Evolutionary conservation across 768 basidiomycete species (phyloP).

Genomic region (Daedaleopsis sinensis): DNA sequence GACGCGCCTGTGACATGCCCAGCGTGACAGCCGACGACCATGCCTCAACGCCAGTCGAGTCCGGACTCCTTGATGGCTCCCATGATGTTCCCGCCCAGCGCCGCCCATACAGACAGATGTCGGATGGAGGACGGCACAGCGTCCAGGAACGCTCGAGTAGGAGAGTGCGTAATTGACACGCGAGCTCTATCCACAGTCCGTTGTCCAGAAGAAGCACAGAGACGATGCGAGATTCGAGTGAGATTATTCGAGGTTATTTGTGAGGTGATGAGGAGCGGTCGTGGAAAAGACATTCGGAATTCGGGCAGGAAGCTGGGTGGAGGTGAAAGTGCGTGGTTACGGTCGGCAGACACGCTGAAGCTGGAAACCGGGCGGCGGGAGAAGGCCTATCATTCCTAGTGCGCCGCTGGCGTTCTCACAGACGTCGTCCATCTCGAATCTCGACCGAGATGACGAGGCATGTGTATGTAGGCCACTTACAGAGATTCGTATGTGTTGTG

Average conservation of each 20-base stretch:
- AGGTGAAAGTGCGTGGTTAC: not conserved
- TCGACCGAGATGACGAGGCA: no score
- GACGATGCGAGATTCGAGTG: not conserved
- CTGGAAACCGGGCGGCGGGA: not conserved
- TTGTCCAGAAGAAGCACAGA: not conserved
- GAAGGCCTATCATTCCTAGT: no score
- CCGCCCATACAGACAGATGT: not conserved
- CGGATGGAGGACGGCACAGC: not conserved
- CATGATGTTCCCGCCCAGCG: not conserved
- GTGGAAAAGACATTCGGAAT: not conserved
- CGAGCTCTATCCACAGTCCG: not conserved
- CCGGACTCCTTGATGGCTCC: not conserved
- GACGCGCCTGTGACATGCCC: constrained; percentile 7
- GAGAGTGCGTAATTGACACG: not conserved
- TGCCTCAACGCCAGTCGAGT: no score
- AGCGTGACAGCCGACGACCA: constrained; percentile 7
- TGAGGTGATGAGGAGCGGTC: not conserved
- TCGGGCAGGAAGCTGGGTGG: not conserved
- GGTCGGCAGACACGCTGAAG: not conserved
- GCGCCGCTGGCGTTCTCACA: no score
- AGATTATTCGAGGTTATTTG: constrained; percentile 1
- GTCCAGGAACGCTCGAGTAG: not conserved
- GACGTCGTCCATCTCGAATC: no score
- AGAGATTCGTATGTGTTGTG: no score
- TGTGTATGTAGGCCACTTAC: no score